A percentile compares a stretch with the other conserved stretches of the same genome.
phyloP scores from a whole-genome alignment of 2,329 filamentous ascomycete genomes.

The Fusarium sp. region DNA sequence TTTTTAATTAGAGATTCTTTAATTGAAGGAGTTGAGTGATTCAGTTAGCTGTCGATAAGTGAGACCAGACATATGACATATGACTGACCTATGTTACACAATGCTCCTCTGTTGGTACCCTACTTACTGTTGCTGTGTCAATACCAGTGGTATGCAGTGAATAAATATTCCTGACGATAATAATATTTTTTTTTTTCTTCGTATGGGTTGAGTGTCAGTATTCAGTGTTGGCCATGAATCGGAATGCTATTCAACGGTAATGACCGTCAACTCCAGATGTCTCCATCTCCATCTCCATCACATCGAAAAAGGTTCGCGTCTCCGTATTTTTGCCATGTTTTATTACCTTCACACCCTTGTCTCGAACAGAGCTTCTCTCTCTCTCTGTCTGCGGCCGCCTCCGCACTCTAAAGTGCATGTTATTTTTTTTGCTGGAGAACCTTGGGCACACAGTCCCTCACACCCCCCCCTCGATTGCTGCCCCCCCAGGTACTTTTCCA shows the following conservation, averaged over 20 bases:
- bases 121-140: neutral
- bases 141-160: neutral
- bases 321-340: slow-evolving; percentile 23
- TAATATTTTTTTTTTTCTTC: neutral
- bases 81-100: slow-evolving; percentile 4
- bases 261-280: neutral
- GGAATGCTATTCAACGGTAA: slow-evolving; percentile 1
- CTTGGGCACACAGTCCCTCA: neutral
- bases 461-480: too few relatives aligned
- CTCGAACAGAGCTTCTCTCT: too few relatives aligned
- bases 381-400: slow-evolving; percentile 15
- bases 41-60: neutral
- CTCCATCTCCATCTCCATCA: neutral
- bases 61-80: slow-evolving; percentile 6
- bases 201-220: neutral
- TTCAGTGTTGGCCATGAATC: neutral
- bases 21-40: slow-evolving; percentile 4
- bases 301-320: neutral
- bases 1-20: slow-evolving; percentile 8
- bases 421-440: neutral
- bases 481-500: neutral
- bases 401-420: slow-evolving; percentile 14
- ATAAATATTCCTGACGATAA: neutral
- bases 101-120: neutral
- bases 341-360: slow-evolving; percentile 9